Base-by-base conservation (phyloP, 805 yeast genomes). In the Lipomyces orientalis region DNA sequence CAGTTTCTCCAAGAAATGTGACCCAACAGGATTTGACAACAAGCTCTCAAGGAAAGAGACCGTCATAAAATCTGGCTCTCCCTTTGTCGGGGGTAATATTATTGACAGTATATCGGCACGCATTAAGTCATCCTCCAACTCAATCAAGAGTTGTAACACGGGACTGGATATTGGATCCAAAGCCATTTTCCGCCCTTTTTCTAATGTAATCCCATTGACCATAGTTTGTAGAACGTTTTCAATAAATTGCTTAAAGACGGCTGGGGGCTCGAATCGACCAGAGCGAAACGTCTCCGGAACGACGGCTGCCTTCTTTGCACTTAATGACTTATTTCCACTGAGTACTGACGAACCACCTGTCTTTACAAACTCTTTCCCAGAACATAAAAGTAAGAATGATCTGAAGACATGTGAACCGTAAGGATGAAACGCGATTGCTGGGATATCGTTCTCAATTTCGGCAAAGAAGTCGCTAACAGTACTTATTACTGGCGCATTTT, bases 351-450 rank as follows among this genome's bases (percentile, higher is more conserved):
- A 34, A 8, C 61, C 55, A 16, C 33, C 19, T 5, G 58, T 9
- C 5, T 56, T 34, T 14, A 10, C 80, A 4, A 97, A 95, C 64
- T 87, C 88, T 73, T 88, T 88, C 2, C 97, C 97, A 1, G 95
- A 83, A 43, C 92, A 77, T 14, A 93, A 84, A 62, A 93, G 80
- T 37, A 95, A 79, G 7, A 91, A 72, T 35, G 92, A 80, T 75
- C 98, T 84, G 62, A 95, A 79, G 7, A 90, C 92, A 78, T 94
- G 99, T 0, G 98, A 90, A 0, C 94, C 94, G 75, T 94, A 94
- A 73, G 86, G 90, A 74, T 94, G 93, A 9, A 79, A 77, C 34
- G 90, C 82, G 88, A 94, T 85, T 2, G 82, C 80, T 60, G 79
- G 80, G 64, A 89, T 71, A 69, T 85, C 82, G 1, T 92, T 89